A percentile compares a stretch with the other conserved stretches of the same genome.
phyloP scores from a whole-genome alignment of 306 rosid species.

The Malus asiatica region DNA sequence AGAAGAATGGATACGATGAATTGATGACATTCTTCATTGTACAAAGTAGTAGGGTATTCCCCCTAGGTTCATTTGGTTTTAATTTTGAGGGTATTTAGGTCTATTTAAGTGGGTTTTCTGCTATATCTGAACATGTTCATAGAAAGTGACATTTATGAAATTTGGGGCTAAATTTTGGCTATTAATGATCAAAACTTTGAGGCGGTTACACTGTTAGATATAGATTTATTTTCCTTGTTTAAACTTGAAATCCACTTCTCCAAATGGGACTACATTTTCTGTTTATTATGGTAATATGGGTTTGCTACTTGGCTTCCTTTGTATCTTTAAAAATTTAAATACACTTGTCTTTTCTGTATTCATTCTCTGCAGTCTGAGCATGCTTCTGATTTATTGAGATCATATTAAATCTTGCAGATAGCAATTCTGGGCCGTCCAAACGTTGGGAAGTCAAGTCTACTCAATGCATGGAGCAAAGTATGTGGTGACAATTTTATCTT shows the following conservation, averaged over 20 bases:
- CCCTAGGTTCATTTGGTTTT: not conserved
- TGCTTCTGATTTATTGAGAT: slow-evolving; percentile 17
- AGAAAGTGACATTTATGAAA: not conserved
- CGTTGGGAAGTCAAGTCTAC: slow-evolving; percentile 97
- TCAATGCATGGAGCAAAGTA: slow-evolving; percentile 99
- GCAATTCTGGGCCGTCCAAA: slow-evolving; percentile 98
- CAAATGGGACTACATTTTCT: not conserved
- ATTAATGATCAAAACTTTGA: not conserved
- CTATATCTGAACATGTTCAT: not conserved
- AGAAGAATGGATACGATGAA: not conserved
- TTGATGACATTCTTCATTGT: not conserved
- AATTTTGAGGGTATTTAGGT: not conserved
- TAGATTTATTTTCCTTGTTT: too few species aligned
- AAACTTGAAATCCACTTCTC: not conserved
- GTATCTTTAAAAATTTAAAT: not conserved
- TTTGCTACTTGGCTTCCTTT: not conserved
- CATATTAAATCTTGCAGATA: slow-evolving; percentile 47
- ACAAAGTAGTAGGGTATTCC: not conserved
- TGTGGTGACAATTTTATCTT: slow-evolving; percentile 16
- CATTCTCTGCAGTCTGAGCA: not conserved
- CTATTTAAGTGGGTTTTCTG: not conserved
- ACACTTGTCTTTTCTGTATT: not conserved
- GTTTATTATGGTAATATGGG: not conserved
- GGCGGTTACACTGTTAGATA: not conserved
- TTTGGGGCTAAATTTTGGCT: not conserved